These are phyloP conservation scores for Wickerhamiella australiensis DNA, from an alignment of 805 yeast species.

Conservation along the genomic window DNA sequence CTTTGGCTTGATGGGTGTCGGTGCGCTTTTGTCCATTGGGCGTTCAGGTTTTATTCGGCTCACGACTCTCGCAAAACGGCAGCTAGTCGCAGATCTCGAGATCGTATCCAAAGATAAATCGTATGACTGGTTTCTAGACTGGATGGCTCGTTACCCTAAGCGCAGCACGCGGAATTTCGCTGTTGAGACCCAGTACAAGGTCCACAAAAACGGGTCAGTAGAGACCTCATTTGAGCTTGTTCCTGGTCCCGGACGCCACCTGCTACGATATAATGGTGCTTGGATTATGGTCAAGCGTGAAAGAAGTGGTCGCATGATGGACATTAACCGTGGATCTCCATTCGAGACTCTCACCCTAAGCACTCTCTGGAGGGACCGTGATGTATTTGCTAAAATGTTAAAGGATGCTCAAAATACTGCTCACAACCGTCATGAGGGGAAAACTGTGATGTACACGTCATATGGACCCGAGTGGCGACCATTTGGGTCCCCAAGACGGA, in stretches of 20 bases:
- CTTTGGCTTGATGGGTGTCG: slow-evolving; percentile 90
- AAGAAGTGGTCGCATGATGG: slow-evolving; percentile 77
- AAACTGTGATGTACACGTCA: slow-evolving; percentile 83
- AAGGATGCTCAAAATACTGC: slow-evolving; percentile 80
- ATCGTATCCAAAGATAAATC: slow-evolving; percentile 89
- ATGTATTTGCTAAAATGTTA: slow-evolving; percentile 54
- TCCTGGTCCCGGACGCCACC: slow-evolving; percentile 95
- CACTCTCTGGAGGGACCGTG: slow-evolving; percentile 72
- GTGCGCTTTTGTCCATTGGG: slow-evolving; percentile 74
- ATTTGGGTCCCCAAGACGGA: slow-evolving; percentile 88
- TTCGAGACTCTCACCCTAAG: slow-evolving; percentile 93
- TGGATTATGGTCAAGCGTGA: slow-evolving; percentile 82
- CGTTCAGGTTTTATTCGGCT: slow-evolving; percentile 54
- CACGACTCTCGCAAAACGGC: slow-evolving; percentile 62
- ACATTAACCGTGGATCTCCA: slow-evolving; percentile 83
- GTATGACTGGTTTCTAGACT: slow-evolving; percentile 86
- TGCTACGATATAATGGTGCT: slow-evolving; percentile 74
- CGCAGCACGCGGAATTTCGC: slow-evolving; percentile 72
- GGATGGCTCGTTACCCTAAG: slow-evolving; percentile 81
- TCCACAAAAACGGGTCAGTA: slow-evolving; percentile 87
- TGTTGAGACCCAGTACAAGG: slow-evolving; percentile 75
- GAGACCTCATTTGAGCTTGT: slow-evolving; percentile 79
- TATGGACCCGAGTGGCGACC: slow-evolving; percentile 99
- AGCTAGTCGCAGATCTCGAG: slow-evolving; percentile 80
- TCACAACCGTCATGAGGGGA: slow-evolving; percentile 72